phyloP scores from a whole-genome alignment of 768 basidiomycete genomes.

The Hypsizygus marmoreus region DNA sequence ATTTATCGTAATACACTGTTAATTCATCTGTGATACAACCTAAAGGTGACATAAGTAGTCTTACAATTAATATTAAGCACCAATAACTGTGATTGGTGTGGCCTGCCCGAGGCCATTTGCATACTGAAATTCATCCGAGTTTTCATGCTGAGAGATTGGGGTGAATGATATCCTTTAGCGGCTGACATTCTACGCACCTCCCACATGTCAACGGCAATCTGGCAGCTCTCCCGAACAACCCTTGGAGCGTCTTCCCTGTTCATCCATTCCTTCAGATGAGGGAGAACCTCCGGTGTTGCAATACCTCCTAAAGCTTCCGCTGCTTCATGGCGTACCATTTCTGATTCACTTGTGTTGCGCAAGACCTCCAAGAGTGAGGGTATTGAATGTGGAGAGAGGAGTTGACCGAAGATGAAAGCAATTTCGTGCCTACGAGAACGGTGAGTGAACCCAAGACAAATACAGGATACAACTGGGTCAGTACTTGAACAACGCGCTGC shows the following conservation, averaged over 20 bases:
- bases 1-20: no score
- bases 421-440: slow-evolving; percentile 79
- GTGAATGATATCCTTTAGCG: background rate
- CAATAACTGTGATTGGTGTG: slow-evolving; percentile 8
- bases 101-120: slow-evolving; percentile 44
- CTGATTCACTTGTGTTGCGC: slow-evolving; percentile 70
- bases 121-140: slow-evolving; percentile 80
- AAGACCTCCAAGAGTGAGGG: slow-evolving; percentile 82
- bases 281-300: slow-evolving; percentile 88
- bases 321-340: slow-evolving; percentile 99
- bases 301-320: slow-evolving; percentile 99
- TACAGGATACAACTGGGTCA: slow-evolving; percentile 28
- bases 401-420: slow-evolving; percentile 97
- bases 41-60: no score
- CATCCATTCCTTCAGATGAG: slow-evolving; percentile 86
- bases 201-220: slow-evolving; percentile 97
- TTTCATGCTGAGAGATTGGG: slow-evolving; percentile 59
- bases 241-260: slow-evolving; percentile 73
- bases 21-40: no score
- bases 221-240: slow-evolving; percentile 94
- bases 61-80: no score
- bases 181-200: slow-evolving; percentile 56
- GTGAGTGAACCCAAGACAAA: background rate
- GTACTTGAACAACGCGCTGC: slow-evolving; percentile 93
- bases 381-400: slow-evolving; percentile 86